Conservation (phyloP, 108 stramenopile species). For the Nannochloropsis gaditana region DNA sequence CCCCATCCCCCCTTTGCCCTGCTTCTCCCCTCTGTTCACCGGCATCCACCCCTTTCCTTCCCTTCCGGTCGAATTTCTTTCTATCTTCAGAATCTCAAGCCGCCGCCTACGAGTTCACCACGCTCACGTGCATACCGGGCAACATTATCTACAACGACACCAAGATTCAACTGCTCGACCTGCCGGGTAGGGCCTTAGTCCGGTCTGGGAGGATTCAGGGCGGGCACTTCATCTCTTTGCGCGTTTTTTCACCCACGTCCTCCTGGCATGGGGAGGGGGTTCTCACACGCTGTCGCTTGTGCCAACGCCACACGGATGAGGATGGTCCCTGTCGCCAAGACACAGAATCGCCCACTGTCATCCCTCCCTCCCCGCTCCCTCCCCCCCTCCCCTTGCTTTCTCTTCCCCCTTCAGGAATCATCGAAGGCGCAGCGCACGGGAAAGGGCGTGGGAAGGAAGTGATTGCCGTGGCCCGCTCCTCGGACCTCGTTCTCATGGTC, state of each 20-base stretch:
- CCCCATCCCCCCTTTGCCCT: too few relatives aligned
- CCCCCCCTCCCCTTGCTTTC: neutral
- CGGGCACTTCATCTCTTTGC: neutral
- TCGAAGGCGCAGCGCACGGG: conserved; percentile 97
- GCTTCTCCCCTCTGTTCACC: neutral
- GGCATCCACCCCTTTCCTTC: neutral
- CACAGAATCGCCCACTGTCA: too few relatives aligned
- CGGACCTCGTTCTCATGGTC: conserved; percentile 95
- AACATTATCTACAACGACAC: conserved; percentile 9
- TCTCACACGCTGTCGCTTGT: neutral
- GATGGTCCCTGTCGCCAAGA: too few relatives aligned
- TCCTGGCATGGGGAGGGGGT: neutral
- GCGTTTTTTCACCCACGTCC: neutral
- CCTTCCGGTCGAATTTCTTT: neutral
- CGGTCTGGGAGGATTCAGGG: neutral
- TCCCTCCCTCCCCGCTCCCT: too few relatives aligned
- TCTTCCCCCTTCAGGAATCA: conserved; percentile 59
- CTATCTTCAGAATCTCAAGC: conserved; percentile 65
- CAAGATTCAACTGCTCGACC: conserved; percentile 91
- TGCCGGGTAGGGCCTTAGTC: conserved; percentile 64
- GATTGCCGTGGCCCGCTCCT: conserved; percentile 89
- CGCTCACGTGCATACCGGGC: conserved; percentile 96
- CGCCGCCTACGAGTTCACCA: conserved; percentile 85
- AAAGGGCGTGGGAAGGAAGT: conserved; percentile 96
- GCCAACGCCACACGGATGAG: too few relatives aligned